Evolutionary conservation across 176 grass and related monocot species (phyloP), one percentile per base, ranked within the genome.

Genomic region (Elaeis guineensis): DNA sequence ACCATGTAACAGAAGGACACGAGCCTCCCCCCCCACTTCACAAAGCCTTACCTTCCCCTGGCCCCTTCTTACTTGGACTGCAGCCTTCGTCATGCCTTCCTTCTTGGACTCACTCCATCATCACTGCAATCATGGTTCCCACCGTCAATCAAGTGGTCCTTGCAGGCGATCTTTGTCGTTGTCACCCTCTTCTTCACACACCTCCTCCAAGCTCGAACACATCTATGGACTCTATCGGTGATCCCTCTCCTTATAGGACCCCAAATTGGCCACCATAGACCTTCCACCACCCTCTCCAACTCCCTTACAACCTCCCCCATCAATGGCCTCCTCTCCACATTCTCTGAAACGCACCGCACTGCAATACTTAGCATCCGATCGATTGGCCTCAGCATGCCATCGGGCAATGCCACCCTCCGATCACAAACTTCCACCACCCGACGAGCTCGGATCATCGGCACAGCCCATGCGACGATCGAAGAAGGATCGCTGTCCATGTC

Each of bases 151-250:
- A 82, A 77, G 62, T 85, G 76, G 71, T 83, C 87, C n/a, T 69
- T 83, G 87, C 87, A 97, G 66, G 82, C 81, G 59, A 91, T 74
- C 66, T 77, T 97, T 52, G 78, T 88, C 52, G 87, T 77, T 21
- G 62, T 72, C 49, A 69, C 59, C 75, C 62, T 80, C 74, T 73
- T 69, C 72, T 66, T 81, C 24, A 61, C 72, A 67, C 59, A 69
- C 62, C 61, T 53, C 30, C 79, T 83, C 87, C 87, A 89, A 56
- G 73, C 68, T 58, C 54, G 63, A 54, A 89, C 72, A 64, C 72
- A 71, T 24, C 78, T 80, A 77, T 59, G 62, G 50, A 67, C 56
- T 52, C 67, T 70, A 59, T 62, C 64, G 3, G 69, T 28, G 16
- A 64, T 55, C 22, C 24, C 63, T 8, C 19, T 32, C 5, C 50